Conservation (phyloP, 805 yeast genomes). For the Saturnispora kantuleensis region DNA sequence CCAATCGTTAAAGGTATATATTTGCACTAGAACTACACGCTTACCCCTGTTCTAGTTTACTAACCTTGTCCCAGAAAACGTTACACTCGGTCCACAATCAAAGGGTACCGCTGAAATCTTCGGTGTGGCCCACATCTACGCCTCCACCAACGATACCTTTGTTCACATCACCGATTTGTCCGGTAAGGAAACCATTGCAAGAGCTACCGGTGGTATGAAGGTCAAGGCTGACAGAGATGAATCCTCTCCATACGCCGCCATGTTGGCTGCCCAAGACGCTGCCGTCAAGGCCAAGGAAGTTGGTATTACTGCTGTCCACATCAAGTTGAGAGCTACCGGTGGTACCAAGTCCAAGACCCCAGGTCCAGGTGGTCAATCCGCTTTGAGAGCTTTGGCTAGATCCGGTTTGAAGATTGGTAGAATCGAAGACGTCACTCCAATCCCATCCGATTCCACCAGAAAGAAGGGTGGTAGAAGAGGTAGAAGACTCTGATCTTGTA, state of each 20-base stretch:
- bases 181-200: conserved; percentile 99
- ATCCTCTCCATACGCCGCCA: conserved; percentile 99
- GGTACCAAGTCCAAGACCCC: conserved; percentile 99
- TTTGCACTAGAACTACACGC: too few relatives aligned
- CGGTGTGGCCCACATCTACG: conserved; percentile 99
- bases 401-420: conserved; percentile 99
- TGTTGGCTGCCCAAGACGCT: conserved; percentile 99
- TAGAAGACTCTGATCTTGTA: conserved; percentile 69
- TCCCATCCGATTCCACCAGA: conserved; percentile 99
- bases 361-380: conserved; percentile 99
- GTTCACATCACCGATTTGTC: conserved; percentile 99
- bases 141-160: conserved; percentile 99
- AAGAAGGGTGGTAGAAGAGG: conserved; percentile 99
- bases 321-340: conserved; percentile 99
- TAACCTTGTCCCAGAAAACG: conserved; percentile 33
- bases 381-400: conserved; percentile 98
- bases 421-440: conserved; percentile 99
- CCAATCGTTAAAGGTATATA: too few relatives aligned
- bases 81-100: conserved; percentile 74
- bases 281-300: conserved; percentile 99
- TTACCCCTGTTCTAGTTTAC: not conserved
- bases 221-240: conserved; percentile 99
- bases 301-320: conserved; percentile 99
- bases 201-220: conserved; percentile 99
- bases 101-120: conserved; percentile 98